phyloP scores from a whole-genome alignment of 2,329 filamentous ascomycete genomes.

The Penicillium sp. region DNA sequence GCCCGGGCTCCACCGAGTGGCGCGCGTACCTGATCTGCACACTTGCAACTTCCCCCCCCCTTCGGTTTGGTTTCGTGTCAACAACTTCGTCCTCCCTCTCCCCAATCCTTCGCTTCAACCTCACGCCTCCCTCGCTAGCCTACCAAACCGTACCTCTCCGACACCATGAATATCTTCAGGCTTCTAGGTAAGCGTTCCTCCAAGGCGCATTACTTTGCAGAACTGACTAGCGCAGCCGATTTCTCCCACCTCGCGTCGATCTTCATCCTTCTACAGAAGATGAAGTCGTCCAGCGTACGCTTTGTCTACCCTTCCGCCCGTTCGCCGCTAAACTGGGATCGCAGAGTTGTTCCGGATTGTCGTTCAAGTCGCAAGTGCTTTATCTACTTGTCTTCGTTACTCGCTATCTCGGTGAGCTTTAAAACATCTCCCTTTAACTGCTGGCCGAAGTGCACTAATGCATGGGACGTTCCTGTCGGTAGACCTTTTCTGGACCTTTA shows the following conservation, averaged over 20 bases:
- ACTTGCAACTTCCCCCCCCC: slow-evolving; percentile 12
- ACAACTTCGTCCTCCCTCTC: slow-evolving; percentile 22
- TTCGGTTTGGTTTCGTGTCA: slow-evolving; percentile 40
- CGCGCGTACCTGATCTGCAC: slow-evolving; percentile 24
- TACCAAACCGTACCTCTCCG: not conserved
- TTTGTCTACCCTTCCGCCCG: not conserved
- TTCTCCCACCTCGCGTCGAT: slow-evolving; percentile 94
- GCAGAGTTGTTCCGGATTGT: slow-evolving; percentile 93
- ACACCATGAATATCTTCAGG: slow-evolving; percentile 66
- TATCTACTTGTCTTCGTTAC: slow-evolving; percentile 93
- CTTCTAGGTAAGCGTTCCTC: slow-evolving; percentile 51
- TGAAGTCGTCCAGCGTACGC: slow-evolving; percentile 82
- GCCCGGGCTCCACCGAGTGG: not conserved
- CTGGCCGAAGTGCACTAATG: not conserved
- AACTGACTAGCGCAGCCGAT: slow-evolving; percentile 60
- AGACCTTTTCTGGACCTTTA: slow-evolving; percentile 81
- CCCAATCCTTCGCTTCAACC: slow-evolving; percentile 1
- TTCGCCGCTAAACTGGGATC: slow-evolving; percentile 8
- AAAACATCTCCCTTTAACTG: not conserved
- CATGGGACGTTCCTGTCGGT: not conserved
- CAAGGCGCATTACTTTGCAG: not conserved
- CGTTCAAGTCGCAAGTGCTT: slow-evolving; percentile 95
- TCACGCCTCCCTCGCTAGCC: not conserved
- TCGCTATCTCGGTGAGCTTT: slow-evolving; percentile 70
- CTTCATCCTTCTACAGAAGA: slow-evolving; percentile 92